A percentile compares a stretch with the other conserved stretches of the same genome.
Conservation (phyloP, 2,329 filamentous ascomycete genomes). For the Xylaria sp. region DNA sequence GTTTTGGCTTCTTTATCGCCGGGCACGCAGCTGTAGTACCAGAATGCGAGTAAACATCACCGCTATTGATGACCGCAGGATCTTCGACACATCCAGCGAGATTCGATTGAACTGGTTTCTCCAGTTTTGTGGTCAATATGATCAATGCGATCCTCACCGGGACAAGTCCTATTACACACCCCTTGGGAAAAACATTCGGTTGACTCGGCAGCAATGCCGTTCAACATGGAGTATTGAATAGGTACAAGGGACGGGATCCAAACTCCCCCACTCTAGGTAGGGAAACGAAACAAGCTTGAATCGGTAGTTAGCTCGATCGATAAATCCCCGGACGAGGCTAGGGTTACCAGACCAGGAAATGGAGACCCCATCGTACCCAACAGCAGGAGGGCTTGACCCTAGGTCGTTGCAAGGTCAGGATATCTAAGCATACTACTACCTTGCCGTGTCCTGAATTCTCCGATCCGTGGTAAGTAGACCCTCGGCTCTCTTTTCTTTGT, state of each 20-base stretch:
- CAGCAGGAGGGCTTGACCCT: constrained; percentile 25
- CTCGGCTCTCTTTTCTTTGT: constrained; percentile 14
- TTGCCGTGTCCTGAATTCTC: constrained; percentile 34
- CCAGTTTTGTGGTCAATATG: constrained; percentile 1
- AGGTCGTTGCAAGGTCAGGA: constrained; percentile 22
- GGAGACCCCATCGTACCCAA: constrained; percentile 23
- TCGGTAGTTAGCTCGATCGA: constrained; percentile 38
- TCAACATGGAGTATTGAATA: background rate
- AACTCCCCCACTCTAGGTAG: constrained; percentile 23
- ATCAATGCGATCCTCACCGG: constrained; percentile 4
- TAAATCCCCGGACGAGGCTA: constrained; percentile 34
- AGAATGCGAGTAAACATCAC: constrained; percentile 2
- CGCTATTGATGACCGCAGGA: constrained; percentile 12
- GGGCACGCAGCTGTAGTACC: constrained; percentile 11
- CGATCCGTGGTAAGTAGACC: constrained; percentile 28
- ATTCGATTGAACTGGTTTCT: background rate
- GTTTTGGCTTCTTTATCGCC: constrained; percentile 2
- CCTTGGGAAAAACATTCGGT: constrained; percentile 13
- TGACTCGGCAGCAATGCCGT: constrained; percentile 30
- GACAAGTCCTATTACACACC: background rate
- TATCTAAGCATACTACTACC: constrained; percentile 6
- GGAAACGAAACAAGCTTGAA: constrained; percentile 26
- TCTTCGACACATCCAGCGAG: background rate
- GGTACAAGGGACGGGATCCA: constrained; percentile 18
- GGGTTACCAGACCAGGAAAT: constrained; percentile 27